Percentiles rank a stretch among this genome's conserved stretches.
phyloP scores from a whole-genome alignment of 768 basidiomycete genomes.

The Russula griseocarnosa region DNA sequence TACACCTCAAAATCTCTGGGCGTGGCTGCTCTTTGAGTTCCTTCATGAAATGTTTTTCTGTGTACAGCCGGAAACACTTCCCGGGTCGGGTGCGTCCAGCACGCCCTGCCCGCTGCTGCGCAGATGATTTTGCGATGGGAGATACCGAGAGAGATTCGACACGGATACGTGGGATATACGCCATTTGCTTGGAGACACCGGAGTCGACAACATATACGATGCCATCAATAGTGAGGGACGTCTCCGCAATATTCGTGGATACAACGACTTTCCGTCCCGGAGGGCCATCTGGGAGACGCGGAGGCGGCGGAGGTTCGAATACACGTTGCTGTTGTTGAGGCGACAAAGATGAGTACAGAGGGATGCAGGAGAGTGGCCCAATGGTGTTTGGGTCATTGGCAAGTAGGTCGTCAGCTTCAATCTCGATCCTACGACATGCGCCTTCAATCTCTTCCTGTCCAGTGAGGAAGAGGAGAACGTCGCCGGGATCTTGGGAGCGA shows the following conservation, averaged over 20 bases:
- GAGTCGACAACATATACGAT: conserved; percentile 99
- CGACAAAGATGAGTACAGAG: conserved; percentile 92
- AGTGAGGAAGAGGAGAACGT: conserved; percentile 91
- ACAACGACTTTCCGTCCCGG: conserved; percentile 92
- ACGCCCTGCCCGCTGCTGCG: conserved; percentile 93
- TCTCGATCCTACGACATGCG: conserved; percentile 86
- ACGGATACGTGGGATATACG: conserved; percentile 95
- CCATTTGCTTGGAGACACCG: conserved; percentile 96
- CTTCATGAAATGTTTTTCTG: conserved; percentile 93
- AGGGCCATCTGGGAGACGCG: conserved; percentile 60
- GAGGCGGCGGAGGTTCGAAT: conserved; percentile 79
- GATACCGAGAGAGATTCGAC: conserved; percentile 91
- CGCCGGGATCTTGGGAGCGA: conserved; percentile 88
- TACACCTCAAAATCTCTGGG: conserved; percentile 92
- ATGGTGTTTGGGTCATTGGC: conserved; percentile 68
- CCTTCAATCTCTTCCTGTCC: conserved; percentile 99
- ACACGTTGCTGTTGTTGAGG: conserved; percentile 95
- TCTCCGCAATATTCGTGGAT: conserved; percentile 97
- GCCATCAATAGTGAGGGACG: conserved; percentile 94
- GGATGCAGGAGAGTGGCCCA: conserved; percentile 86
- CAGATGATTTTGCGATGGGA: conserved; percentile 94
- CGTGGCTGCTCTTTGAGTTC: conserved; percentile 96
- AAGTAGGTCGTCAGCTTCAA: conserved; percentile 81
- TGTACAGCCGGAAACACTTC: conserved; percentile 96
- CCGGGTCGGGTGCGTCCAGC: conserved; percentile 95